Evolutionary conservation across 129 eudicot genomes (phyloP).

Genomic region (Gnaphalium uliginosum): DNA sequence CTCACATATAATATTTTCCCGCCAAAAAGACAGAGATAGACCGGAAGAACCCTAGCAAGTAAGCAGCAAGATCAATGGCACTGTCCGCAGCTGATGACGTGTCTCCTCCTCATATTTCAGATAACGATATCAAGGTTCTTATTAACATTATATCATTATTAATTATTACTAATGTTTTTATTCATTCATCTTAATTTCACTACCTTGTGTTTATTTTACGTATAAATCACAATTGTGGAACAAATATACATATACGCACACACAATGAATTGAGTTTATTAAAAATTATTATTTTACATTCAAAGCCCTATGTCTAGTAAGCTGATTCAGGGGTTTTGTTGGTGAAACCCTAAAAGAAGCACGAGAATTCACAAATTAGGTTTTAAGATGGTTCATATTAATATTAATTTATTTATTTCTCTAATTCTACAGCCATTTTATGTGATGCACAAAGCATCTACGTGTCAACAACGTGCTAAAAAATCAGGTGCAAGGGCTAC

Average conservation of each 20-base stretch:
- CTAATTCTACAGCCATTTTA: constrained; percentile 57
- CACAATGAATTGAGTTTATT: neutral
- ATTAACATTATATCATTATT: neutral
- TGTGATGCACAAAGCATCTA: constrained; percentile 70
- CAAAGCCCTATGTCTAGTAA: neutral
- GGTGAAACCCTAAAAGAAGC: neutral
- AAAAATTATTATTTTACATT: neutral
- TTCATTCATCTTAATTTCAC: neutral
- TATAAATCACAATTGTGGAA: neutral
- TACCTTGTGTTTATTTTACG: neutral
- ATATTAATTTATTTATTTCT: neutral
- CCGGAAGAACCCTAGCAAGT: constrained; percentile 33
- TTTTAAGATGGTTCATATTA: neutral
- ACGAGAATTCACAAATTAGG: neutral
- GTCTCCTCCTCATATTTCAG: constrained; percentile 32
- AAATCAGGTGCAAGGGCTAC: constrained; percentile 40
- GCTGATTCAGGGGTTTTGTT: neutral
- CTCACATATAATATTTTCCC: constrained; percentile 19
- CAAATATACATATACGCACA: neutral
- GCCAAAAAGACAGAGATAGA: constrained; percentile 18
- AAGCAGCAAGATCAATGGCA: constrained; percentile 23
- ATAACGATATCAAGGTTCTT: constrained; percentile 57
- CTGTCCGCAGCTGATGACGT: constrained; percentile 33
- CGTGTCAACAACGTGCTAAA: constrained; percentile 29
- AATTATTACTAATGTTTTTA: neutral